Evolutionary conservation across 139 green algal genomes (phyloP), one percentile per base, ranked within the genome.

Genomic region (Prasinococcaceae sp.): DNA sequence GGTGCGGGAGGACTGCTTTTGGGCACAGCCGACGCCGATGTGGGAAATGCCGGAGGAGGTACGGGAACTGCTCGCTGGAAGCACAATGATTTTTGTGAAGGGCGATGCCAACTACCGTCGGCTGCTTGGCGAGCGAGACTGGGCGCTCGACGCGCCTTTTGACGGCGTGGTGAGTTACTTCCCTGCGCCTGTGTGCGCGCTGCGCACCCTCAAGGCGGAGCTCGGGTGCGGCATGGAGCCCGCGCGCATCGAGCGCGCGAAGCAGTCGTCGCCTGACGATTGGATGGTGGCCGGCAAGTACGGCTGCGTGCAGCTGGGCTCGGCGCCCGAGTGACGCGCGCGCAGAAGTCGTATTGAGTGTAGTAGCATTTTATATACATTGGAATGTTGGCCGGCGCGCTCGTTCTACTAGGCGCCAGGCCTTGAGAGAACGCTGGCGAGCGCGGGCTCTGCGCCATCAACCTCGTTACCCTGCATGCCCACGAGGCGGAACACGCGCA

Each of bases 91-190:
- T 0, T 37, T 70, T 32, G 42, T 70, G 23, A 70, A 70, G 42
- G 63, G 63, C 25, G 63, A 72, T 25, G 63, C 63, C 22, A 72
- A 72, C 45, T 72, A 72, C 63, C 42, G 63, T 1, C 50, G 63
- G 25, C 43, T 66, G 17, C 42, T 72, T 3, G 54, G 54, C 4
- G 63, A 72, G 28, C 2, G 33, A 10, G 28, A 55, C 17, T 72
- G 55, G 50, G 12, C 35, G 2, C 27, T 60, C n/a, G 26, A 39
- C 28, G 46, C 26, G 4, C 47, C 47, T 12, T 69, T 69, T 20
- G 24, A 24, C 10, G 62, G 65, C 19, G 55, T 65, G 27, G 25
- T 33, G 2, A 24, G 39, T 3, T 64, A 66, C 45, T 59, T 66
- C 36, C 51, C 55, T 5, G 12, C 63, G 23, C 50, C 63, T 9